These are phyloP conservation scores for Trichoderma atroviride DNA, from an alignment of 2,329 filamentous ascomycete species.

Conservation along the genomic window DNA sequence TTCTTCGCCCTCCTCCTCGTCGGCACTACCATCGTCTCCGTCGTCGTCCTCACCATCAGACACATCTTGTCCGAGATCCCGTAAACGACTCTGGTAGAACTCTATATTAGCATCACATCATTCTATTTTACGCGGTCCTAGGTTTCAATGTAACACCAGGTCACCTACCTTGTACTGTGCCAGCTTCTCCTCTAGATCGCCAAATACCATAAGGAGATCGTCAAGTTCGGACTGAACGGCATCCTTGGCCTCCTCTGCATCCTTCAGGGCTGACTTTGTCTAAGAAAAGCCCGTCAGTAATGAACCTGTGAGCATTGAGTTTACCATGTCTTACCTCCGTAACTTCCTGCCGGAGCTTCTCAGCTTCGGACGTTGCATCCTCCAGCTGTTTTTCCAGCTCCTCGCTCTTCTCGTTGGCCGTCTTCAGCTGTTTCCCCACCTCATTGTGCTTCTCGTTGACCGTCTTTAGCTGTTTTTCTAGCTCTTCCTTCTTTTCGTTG, in stretches of 20 bases:
- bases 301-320: neutral
- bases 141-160: neutral
- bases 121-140: neutral
- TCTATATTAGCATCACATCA: neutral
- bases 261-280: conserved; percentile 37
- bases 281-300: conserved; percentile 29
- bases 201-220: conserved; percentile 79
- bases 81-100: conserved; percentile 55
- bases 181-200: conserved; percentile 77
- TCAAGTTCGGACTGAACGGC: conserved; percentile 73
- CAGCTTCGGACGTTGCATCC: conserved; percentile 29
- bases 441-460: conserved; percentile 23
- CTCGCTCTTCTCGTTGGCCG: conserved; percentile 32
- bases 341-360: conserved; percentile 33
- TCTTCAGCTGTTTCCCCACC: conserved; percentile 35
- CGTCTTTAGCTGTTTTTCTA: conserved; percentile 24
- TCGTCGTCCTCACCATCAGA: conserved; percentile 75
- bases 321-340: conserved; percentile 33
- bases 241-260: conserved; percentile 64
- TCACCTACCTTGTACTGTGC: conserved; percentile 69
- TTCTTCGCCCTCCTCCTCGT: conserved; percentile 20
- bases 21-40: conserved; percentile 55
- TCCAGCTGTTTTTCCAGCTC: conserved; percentile 37
- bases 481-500: conserved; percentile 32
- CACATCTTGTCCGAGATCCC: conserved; percentile 68